These are phyloP conservation scores for Clarkia xantiana DNA, from an alignment of 345 rosid species.

Conservation along the genomic window DNA sequence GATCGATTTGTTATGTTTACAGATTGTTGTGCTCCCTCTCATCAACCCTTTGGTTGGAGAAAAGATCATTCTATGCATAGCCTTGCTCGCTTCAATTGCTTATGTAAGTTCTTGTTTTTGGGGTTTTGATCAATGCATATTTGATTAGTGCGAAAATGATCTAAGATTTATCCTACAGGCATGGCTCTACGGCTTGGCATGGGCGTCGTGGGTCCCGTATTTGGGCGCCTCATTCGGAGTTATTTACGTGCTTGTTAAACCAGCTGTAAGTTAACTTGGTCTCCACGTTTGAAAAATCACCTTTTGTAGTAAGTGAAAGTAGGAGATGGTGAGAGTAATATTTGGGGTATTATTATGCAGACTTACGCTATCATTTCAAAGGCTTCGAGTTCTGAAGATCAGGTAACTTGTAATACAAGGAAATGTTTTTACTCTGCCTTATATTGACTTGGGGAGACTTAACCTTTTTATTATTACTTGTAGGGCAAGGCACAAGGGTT, in stretches of 20 bases:
- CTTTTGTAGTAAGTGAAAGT: neutral
- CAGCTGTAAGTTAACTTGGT: constrained; percentile 21
- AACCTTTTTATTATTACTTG: neutral
- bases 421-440: neutral
- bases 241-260: constrained; percentile 30
- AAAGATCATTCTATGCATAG: constrained; percentile 27
- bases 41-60: constrained; percentile 38
- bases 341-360: constrained; percentile 15
- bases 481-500: constrained; percentile 49
- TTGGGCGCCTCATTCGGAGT: constrained; percentile 41
- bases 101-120: constrained; percentile 24
- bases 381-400: constrained; percentile 30
- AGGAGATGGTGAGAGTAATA: neutral
- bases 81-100: constrained; percentile 39
- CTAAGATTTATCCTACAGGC: constrained; percentile 16
- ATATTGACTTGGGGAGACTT: neutral
- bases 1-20: neutral
- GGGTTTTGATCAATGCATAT: neutral
- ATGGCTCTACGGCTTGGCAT: constrained; percentile 33
- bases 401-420: constrained; percentile 15
- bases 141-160: neutral
- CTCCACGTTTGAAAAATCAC: neutral
- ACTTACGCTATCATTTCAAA: constrained; percentile 39
- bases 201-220: constrained; percentile 49
- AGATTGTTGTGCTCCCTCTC: constrained; percentile 41